Evolutionary conservation across 306 rosid genomes (phyloP).

Genomic region (Inga oerstediana): DNA sequence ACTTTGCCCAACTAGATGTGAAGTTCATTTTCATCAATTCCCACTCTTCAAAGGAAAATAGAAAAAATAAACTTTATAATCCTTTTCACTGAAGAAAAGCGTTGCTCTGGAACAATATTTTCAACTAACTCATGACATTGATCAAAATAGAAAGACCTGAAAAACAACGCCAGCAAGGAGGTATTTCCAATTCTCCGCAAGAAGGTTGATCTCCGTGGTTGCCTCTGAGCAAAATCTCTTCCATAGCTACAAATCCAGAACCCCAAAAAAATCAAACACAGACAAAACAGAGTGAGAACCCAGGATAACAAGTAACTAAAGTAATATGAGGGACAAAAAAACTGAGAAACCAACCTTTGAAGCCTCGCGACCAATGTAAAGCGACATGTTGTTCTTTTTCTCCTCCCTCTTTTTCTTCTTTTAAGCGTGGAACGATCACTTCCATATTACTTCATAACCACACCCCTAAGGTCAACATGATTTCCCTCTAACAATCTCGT

Average conservation of each 20-base stretch:
- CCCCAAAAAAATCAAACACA: conserved; percentile 21
- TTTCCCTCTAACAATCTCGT: conserved; percentile 33
- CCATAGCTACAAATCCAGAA: conserved; percentile 61
- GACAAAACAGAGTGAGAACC: background rate
- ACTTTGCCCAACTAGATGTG: conserved; percentile 19
- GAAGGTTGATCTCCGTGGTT: conserved; percentile 63
- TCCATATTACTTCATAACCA: conserved; percentile 90
- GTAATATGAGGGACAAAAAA: background rate
- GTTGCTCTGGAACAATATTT: conserved; percentile 20
- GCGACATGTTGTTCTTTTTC: conserved; percentile 57
- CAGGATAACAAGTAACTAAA: background rate
- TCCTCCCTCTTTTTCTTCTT: conserved; percentile 33
- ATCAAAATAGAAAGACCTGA: conserved; percentile 61
- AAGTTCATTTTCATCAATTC: conserved; percentile 1
- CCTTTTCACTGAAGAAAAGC: conserved; percentile 15
- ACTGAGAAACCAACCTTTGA: conserved; percentile 62
- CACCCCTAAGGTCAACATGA: conserved; percentile 64
- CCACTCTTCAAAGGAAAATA: conserved; percentile 26
- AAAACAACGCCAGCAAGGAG: conserved; percentile 71
- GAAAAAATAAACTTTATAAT: conserved; percentile 1
- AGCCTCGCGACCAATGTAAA: conserved; percentile 97
- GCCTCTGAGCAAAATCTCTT: conserved; percentile 74
- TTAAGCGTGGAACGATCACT: conserved; percentile 46
- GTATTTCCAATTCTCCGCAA: conserved; percentile 80
- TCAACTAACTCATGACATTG: conserved; percentile 4